These are phyloP conservation scores for Auxenochlorella pyrenoidosa DNA, from an alignment of 139 green algal genomes.

Conservation along the genomic window DNA sequence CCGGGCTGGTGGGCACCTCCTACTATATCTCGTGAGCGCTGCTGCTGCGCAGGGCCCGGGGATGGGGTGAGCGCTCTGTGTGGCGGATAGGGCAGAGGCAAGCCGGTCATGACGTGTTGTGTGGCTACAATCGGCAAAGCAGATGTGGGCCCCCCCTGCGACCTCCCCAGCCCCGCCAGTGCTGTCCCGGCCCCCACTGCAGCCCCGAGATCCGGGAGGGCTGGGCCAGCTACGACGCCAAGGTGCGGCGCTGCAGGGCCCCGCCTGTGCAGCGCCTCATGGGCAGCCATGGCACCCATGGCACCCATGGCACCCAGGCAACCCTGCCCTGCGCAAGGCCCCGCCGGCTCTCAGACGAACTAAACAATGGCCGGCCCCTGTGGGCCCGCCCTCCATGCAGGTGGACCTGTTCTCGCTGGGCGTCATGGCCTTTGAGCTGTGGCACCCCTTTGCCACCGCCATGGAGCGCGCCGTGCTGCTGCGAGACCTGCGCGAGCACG, in stretches of 20 bases:
- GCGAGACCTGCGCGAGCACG: slow-evolving; percentile 73
- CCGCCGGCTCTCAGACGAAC: background rate
- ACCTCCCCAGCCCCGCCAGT: background rate
- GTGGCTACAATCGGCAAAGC: no score
- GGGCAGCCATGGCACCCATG: no score
- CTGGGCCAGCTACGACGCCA: slow-evolving; percentile 81
- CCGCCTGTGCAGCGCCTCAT: no score
- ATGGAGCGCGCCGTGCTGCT: slow-evolving; percentile 85
- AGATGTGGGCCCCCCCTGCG: no score
- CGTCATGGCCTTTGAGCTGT: slow-evolving; percentile 92
- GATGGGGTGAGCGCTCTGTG: no score
- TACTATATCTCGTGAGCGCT: slow-evolving; percentile 77
- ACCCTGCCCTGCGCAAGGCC: no score
- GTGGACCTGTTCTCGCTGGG: slow-evolving; percentile 91
- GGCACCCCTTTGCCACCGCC: slow-evolving; percentile 87
- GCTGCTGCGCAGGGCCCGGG: background rate
- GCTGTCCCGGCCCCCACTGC: slow-evolving; percentile 34
- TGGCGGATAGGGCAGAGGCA: no score
- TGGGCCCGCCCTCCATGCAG: no score
- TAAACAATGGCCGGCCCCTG: no score
- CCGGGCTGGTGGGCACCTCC: slow-evolving; percentile 75
- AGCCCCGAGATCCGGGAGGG: slow-evolving; percentile 82
- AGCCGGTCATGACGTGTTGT: no score
- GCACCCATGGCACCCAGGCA: no score
- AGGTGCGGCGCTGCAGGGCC: slow-evolving; percentile 45